Percentiles rank a stretch among this genome's conserved stretches.
Evolutionary conservation across 306 rosid genomes (phyloP).

Genomic region (Sesbania bispinosa): DNA sequence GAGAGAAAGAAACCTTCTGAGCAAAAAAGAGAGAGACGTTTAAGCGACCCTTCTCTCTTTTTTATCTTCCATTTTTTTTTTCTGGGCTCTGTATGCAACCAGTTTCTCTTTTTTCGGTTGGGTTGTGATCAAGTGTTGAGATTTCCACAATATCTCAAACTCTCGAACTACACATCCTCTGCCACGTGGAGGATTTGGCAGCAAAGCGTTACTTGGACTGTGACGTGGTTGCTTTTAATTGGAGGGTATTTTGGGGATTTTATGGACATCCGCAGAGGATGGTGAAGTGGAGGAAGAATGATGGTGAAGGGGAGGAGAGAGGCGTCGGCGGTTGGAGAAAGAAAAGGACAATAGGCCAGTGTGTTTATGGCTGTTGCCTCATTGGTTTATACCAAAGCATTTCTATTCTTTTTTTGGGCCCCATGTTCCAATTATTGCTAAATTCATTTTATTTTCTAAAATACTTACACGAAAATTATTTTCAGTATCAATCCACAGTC

Average conservation of each 20-base stretch:
- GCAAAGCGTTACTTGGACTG: accelerated
- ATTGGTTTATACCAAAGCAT: slow-evolving; percentile 11
- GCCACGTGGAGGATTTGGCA: neutral
- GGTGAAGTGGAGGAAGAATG: neutral
- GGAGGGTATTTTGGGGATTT: neutral
- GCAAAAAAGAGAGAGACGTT: slow-evolving; percentile 36
- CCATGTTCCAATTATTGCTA: neutral
- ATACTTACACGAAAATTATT: neutral
- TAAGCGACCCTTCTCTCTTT: slow-evolving; percentile 31
- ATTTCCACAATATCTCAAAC: neutral
- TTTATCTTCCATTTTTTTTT: slow-evolving; percentile 1
- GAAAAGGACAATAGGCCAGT: slow-evolving; percentile 36
- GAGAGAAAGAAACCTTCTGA: slow-evolving; percentile 33
- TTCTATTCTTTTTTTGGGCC: slow-evolving; percentile 1
- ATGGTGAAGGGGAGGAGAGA: neutral
- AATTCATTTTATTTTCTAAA: neutral
- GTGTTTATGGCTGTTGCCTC: slow-evolving; percentile 29
- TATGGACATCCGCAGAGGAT: neutral
- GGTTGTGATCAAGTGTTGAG: slow-evolving; percentile 4
- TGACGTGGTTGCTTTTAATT: neutral
- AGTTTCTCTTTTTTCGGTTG: slow-evolving; percentile 10
- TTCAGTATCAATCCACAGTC: too few species aligned
- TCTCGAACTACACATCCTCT: accelerated
- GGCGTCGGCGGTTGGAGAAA: slow-evolving; percentile 42
- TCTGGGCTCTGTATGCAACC: neutral